Base-by-base conservation (phyloP, 345 rosid species). In the Arabis hirsuta region DNA sequence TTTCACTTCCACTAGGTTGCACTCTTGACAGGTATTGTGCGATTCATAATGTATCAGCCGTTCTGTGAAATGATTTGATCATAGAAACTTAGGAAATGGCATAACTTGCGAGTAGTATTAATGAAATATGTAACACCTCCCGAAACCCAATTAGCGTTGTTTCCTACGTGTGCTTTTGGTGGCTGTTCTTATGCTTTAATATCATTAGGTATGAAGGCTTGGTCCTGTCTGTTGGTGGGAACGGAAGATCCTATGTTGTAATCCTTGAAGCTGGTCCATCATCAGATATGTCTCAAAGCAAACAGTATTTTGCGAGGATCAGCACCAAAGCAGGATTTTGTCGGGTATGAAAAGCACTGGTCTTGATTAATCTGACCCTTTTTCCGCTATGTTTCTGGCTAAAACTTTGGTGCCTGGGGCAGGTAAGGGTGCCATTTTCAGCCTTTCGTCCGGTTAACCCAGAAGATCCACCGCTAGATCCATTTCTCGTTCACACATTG, bases 231-330 rank as follows among this genome's bases (percentile, higher is more conserved):
- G 88, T 91, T 66, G 99, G 99, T 48, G 99, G 99, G 65, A 95
- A 95, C 63, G 99, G 97, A 76, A 88, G 99, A 80, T 84, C 99
- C 2, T 95, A 87, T 72, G 89, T 89, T 62, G 74, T 95, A 55
- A 91, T 91, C 76, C 96, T 95, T 81, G 97, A 91, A 86, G 93
- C 99, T 61, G 97, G 97, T 73, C 97, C 99, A 71, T 84, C 89
- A 12, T 91, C 85, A 7, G 93, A 91, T 79, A 88, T 84, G 78
- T 82, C 88, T 62, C 95, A 84, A 78, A 94, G 96, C 88, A 89
- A 87, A 82, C 79, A 85, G 67, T 89, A 91, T 78, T 91, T 94
- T 76, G 81, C 97, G n/a, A 88, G 98, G 77, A 81, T 94, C 58
- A 87, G 66, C 80, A 91, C 98, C 27, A 94, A 94, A 88, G 86